Evolutionary conservation across 352 stramenopile species (phyloP).

Genomic region (Pythium diclinum): DNA sequence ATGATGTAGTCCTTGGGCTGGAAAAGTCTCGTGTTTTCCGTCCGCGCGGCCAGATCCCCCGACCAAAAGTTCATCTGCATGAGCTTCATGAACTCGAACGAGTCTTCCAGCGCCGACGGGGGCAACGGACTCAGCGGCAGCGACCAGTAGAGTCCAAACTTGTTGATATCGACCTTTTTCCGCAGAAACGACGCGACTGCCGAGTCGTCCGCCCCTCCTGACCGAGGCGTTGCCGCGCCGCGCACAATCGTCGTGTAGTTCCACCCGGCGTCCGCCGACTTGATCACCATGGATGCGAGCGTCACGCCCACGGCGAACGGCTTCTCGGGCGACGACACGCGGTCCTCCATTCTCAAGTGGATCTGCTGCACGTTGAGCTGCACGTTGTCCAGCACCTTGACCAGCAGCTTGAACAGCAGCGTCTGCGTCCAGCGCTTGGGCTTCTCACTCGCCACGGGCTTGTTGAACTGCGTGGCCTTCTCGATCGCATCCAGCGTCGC

Average conservation of each 20-base stretch:
- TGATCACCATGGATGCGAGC: conserved; percentile 76
- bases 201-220: neutral
- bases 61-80: conserved; percentile 73
- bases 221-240: conserved; percentile 24
- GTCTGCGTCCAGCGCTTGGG: conserved; percentile 56
- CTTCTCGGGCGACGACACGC: conserved; percentile 37
- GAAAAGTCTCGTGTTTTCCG: conserved; percentile 38
- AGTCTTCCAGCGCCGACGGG: conserved; percentile 42
- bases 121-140: conserved; percentile 49
- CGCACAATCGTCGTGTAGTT: conserved; percentile 84
- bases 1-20: conserved; percentile 60
- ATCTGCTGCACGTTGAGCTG: conserved; percentile 77
- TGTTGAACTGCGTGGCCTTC: conserved; percentile 66
- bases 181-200: conserved; percentile 44
- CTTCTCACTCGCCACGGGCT: conserved; percentile 8
- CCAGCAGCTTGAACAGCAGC: conserved; percentile 73
- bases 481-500: conserved; percentile 75
- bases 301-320: conserved; percentile 71
- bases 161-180: conserved; percentile 83
- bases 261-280: conserved; percentile 75
- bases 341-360: conserved; percentile 70
- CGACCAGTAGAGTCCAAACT: conserved; percentile 80
- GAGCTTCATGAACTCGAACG: conserved; percentile 50
- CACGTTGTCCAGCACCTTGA: conserved; percentile 84
- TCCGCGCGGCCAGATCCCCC: conserved; percentile 9